Base-by-base conservation (phyloP, 306 rosid species). In the Bauhinia variegata region DNA sequence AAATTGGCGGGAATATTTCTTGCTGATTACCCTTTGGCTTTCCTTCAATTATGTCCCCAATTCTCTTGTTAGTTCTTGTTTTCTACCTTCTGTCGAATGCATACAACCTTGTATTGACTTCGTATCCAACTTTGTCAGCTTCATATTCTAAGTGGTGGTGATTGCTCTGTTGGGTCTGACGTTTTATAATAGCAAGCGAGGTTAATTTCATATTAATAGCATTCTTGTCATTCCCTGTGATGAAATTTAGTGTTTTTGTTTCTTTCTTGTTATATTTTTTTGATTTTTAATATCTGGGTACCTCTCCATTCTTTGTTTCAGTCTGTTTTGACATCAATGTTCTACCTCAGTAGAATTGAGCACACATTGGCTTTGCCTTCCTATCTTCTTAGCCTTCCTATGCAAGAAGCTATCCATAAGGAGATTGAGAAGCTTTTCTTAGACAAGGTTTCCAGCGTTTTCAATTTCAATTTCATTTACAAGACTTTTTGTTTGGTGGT, bases 371-470 rank as follows among this genome's bases (percentile, higher is more conserved):
- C 81, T 51, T 61, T 92, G 72, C 95, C 95, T 59, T 95, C 96
- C 2, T 7, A 74, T 79, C 58, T 81, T 47, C 88, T 89, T n/a
- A 57, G 53, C 63, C 81, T 77, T 76, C 90, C 85, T 53, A 62
- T 89, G 8, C 70, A 72, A 38, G 97, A 87, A 38, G 90, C 89
- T 14, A 83, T 85, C 23, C 84, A 79, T 54, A 78, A 67, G 11
- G 92, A 89, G 84, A 87, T 92, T 44, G 87, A 89, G 76, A 89
- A 79, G 49, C 86, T 89, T 67, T 87, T 92, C 85, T 44, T 89
- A 72, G 97, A 89, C 60, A 92, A 85, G 91, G 89, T 87, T 48
- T 75, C 36, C 12, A 10, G 4, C 6, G 42, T 62, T 71, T 44
- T 17, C 34, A 15, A 63, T 82, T 61, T 71, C 17, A 55, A 13